Percentiles rank a stretch among this genome's conserved stretches.
Evolutionary conservation across 2,329 filamentous ascomycete genomes (phyloP).

Genomic region (Aureobasidium sp.): DNA sequence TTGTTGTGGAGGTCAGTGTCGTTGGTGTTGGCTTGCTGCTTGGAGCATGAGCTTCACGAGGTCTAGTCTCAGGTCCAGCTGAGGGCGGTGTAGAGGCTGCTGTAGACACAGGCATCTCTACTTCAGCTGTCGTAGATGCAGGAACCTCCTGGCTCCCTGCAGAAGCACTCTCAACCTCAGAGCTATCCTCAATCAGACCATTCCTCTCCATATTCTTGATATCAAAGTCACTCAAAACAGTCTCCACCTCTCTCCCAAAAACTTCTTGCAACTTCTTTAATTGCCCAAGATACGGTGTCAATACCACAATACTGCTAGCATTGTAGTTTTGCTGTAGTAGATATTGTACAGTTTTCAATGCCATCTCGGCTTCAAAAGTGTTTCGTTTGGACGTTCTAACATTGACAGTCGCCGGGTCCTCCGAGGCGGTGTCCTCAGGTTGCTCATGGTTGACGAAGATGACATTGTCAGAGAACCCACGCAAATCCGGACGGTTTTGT

Average conservation of each 20-base stretch:
- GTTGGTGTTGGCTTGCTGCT: not conserved
- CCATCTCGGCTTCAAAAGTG: constrained; percentile 55
- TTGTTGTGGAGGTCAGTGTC: not conserved
- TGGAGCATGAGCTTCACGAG: too few relatives aligned
- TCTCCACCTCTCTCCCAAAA: constrained; percentile 47
- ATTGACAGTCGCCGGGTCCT: constrained; percentile 7
- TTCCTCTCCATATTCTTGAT: constrained; percentile 41
- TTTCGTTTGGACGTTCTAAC: constrained; percentile 36
- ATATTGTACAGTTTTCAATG: constrained; percentile 53
- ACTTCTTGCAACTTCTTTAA: constrained; percentile 43
- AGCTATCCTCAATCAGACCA: constrained; percentile 21
- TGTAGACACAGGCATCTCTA: too few relatives aligned
- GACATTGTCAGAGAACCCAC: constrained; percentile 45
- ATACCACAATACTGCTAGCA: constrained; percentile 55
- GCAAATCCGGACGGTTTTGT: constrained; percentile 37
- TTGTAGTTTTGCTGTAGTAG: constrained; percentile 60
- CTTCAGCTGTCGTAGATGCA: too few relatives aligned
- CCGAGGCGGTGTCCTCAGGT: constrained; percentile 32
- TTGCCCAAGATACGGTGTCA: constrained; percentile 60
- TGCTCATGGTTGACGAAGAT: constrained; percentile 55
- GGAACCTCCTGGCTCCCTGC: too few relatives aligned
- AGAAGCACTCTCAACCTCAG: not conserved
- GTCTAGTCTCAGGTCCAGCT: too few relatives aligned
- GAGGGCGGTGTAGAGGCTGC: too few relatives aligned
- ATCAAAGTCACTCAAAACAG: constrained; percentile 57